These are phyloP conservation scores for Misopates orontium DNA, from an alignment of 257 asterid species.

Conservation along the genomic window DNA sequence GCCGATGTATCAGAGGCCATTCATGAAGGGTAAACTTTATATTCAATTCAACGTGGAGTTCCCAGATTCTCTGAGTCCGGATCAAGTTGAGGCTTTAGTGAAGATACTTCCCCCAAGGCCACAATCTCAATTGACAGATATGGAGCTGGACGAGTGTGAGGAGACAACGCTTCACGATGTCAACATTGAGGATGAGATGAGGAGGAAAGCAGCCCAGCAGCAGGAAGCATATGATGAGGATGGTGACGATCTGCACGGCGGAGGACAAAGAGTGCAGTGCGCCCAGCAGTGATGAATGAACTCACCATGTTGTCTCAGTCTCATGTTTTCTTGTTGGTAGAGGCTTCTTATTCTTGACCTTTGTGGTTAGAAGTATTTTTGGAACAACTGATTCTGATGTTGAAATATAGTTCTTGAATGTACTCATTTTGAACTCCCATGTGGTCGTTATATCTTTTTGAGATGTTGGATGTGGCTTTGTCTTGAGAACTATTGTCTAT, in stretches of 20 bases:
- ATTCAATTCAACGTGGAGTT: conserved; percentile 59
- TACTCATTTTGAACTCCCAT: too few species aligned
- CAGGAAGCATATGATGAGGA: conserved; percentile 74
- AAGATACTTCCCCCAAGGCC: conserved; percentile 49
- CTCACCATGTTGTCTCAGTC: too few species aligned
- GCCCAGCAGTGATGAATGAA: conserved; percentile 63
- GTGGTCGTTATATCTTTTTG: too few species aligned
- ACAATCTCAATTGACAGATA: conserved; percentile 41
- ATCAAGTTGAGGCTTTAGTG: conserved; percentile 43
- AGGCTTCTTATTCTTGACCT: too few species aligned
- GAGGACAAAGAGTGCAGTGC: conserved; percentile 72
- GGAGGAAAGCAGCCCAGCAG: conserved; percentile 47
- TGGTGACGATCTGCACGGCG: conserved; percentile 65
- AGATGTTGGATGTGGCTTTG: too few species aligned
- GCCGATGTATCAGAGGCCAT: conserved; percentile 58
- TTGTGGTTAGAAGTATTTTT: too few species aligned
- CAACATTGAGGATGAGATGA: conserved; percentile 57
- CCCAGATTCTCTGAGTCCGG: conserved; percentile 43
- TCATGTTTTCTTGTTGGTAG: too few species aligned
- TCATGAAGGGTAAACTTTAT: conserved; percentile 64
- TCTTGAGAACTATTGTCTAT: too few species aligned
- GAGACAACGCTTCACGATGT: conserved; percentile 58
- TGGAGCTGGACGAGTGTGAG: conserved; percentile 65
- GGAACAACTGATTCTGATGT: too few species aligned
- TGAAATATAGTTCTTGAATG: too few species aligned